Conservation (phyloP, 805 yeast genomes). For the Lipomyces starkeyi region DNA sequence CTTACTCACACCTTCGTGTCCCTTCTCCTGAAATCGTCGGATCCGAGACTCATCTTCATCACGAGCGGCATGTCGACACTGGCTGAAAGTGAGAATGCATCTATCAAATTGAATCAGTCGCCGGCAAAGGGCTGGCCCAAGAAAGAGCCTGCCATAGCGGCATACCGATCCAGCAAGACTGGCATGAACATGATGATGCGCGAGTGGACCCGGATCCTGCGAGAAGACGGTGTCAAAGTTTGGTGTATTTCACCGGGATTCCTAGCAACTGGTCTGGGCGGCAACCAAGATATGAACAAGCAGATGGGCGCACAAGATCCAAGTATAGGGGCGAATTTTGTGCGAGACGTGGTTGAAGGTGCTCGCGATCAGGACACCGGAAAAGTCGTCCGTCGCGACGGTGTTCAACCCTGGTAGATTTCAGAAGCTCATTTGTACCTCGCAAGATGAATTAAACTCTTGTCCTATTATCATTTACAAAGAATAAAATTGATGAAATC, state of each 20-base stretch:
- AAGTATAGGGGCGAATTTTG: neutral
- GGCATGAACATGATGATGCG: constrained; percentile 11
- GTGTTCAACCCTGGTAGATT: constrained; percentile 9
- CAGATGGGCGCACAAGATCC: constrained; percentile 1
- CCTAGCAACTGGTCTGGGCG: constrained; percentile 8
- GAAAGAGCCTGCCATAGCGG: neutral
- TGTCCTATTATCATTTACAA: too few relatives aligned
- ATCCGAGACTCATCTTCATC: constrained; percentile 6
- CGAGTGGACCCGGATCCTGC: constrained; percentile 2
- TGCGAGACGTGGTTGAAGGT: constrained; percentile 3
- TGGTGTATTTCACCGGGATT: constrained; percentile 3
- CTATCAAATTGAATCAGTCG: neutral
- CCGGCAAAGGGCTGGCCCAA: constrained; percentile 10
- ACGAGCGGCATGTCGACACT: constrained; percentile 1
- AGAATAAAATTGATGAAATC: too few relatives aligned
- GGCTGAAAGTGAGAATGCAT: neutral
- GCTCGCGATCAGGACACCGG: constrained; percentile 3
- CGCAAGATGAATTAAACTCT: too few relatives aligned
- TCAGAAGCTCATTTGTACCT: too few relatives aligned
- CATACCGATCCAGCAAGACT: neutral
- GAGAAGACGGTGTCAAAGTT: constrained; percentile 6
- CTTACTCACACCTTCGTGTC: neutral
- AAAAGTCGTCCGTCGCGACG: neutral
- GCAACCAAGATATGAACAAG: neutral
- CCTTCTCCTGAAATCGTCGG: neutral